These are phyloP conservation scores for Sclerotinia subarctica DNA, from an alignment of 2,329 filamentous ascomycete species.

Conservation along the genomic window DNA sequence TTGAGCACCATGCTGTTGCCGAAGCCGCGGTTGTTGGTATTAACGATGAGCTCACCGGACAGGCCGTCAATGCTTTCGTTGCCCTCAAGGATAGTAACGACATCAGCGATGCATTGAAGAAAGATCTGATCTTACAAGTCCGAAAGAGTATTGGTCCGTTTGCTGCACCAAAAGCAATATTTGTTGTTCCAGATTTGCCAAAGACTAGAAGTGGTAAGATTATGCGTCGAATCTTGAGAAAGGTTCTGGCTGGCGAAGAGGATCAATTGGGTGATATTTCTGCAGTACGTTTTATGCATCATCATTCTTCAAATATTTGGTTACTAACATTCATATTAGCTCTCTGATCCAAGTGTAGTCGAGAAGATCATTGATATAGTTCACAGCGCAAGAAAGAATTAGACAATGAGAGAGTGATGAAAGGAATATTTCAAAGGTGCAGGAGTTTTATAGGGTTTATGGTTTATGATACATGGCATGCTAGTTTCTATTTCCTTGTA, in stretches of 20 bases:
- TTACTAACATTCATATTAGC: slow-evolving; percentile 46
- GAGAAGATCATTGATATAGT: slow-evolving; percentile 84
- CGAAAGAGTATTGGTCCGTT: slow-evolving; percentile 97
- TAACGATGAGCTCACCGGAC: slow-evolving; percentile 87
- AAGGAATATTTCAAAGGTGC: neutral
- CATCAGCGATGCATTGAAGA: slow-evolving; percentile 74
- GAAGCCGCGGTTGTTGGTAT: slow-evolving; percentile 96
- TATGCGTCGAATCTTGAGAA: slow-evolving; percentile 93
- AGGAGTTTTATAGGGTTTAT: neutral
- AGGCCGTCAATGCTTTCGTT: slow-evolving; percentile 97
- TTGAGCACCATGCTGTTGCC: slow-evolving; percentile 85
- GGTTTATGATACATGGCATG: neutral
- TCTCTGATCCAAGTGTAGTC: slow-evolving; percentile 87
- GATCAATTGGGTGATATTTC: slow-evolving; percentile 92
- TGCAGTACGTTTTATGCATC: slow-evolving; percentile 54
- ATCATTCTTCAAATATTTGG: slow-evolving; percentile 20
- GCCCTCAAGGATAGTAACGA: slow-evolving; percentile 83
- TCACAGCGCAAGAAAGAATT: slow-evolving; percentile 34
- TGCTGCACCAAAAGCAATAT: slow-evolving; percentile 91
- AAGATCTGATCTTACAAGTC: slow-evolving; percentile 91
- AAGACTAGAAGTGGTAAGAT: slow-evolving; percentile 99
- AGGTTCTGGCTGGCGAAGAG: slow-evolving; percentile 96
- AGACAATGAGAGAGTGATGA: slow-evolving; percentile 2
- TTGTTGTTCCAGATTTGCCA: slow-evolving; percentile 86
- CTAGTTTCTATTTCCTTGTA: neutral